A percentile compares a stretch with the other conserved stretches of the same genome.
Evolutionary conservation across 257 asterid genomes (phyloP).

Genomic region (Cruciata laevipes): DNA sequence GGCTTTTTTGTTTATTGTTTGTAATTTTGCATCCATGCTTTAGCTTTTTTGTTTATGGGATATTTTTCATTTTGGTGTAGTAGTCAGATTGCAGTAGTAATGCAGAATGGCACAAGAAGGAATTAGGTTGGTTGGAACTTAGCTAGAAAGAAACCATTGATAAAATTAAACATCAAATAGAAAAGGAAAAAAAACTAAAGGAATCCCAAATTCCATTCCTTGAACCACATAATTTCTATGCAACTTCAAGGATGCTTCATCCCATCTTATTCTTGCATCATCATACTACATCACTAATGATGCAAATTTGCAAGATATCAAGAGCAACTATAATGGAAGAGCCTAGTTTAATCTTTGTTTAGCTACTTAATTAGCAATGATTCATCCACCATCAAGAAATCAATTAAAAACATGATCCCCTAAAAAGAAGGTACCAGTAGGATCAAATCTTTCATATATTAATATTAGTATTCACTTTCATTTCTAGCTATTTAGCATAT

Average conservation of each 20-base stretch:
- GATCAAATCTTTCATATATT: not conserved
- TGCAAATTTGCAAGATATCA: not conserved
- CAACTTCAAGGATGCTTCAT: slow-evolving; percentile 6
- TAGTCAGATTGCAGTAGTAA: too few relatives aligned
- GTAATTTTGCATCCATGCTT: too few relatives aligned
- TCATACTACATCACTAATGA: not conserved
- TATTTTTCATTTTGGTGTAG: too few relatives aligned
- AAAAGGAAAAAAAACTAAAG: not conserved
- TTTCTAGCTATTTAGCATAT: too few relatives aligned
- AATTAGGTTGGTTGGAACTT: not conserved
- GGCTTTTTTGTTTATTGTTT: too few relatives aligned
- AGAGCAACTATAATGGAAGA: not conserved
- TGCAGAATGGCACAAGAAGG: not conserved
- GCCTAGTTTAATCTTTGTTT: not conserved
- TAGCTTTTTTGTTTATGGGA: too few relatives aligned
- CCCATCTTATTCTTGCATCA: not conserved
- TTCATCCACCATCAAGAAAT: not conserved
- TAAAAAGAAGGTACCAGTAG: not conserved
- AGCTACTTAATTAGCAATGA: not conserved
- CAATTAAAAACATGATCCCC: not conserved
- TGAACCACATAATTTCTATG: not conserved
- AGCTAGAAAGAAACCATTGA: not conserved
- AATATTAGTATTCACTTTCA: not conserved
- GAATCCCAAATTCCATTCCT: not conserved
- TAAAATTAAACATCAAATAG: not conserved